Evolutionary conservation across 1,139 yeast species (phyloP).

Genomic region (Dujonia santamariae): DNA sequence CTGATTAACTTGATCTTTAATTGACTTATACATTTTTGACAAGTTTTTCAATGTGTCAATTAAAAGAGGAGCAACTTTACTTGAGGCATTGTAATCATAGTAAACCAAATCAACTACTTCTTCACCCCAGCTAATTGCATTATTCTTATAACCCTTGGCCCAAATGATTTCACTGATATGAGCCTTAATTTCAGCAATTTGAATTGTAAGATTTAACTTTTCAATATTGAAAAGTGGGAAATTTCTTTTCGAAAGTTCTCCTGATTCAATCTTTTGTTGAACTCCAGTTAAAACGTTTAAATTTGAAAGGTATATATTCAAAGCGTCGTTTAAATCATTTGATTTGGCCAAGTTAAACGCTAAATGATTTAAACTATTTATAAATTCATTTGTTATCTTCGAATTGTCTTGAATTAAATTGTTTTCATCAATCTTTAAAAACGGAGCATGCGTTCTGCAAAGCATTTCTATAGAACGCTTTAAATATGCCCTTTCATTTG

Average conservation of each 20-base stretch:
- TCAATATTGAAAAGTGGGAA: conserved; percentile 40
- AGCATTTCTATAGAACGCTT: conserved; percentile 43
- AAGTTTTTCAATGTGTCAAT: conserved; percentile 30
- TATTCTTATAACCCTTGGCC: conserved; percentile 49
- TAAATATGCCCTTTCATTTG: conserved; percentile 29
- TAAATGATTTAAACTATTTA: conserved; percentile 31
- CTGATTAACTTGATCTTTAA: conserved; percentile 22
- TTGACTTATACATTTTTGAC: conserved; percentile 27
- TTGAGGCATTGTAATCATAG: conserved; percentile 26
- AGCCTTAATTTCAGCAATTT: conserved; percentile 43
- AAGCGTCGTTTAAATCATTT: conserved; percentile 20
- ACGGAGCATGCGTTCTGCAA: conserved; percentile 23
- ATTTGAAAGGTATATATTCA: conserved; percentile 39
- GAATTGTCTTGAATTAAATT: conserved; percentile 26
- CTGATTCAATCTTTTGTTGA: conserved; percentile 17
- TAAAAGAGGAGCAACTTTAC: conserved; percentile 30
- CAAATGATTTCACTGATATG: conserved; percentile 67
- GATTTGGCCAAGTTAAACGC: conserved; percentile 31
- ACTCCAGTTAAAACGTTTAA: conserved; percentile 26
- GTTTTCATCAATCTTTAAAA: conserved; percentile 24
- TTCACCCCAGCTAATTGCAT: conserved; percentile 65
- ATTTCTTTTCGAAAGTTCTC: conserved; percentile 21
- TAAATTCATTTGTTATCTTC: conserved; percentile 37
- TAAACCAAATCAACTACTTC: conserved; percentile 43
- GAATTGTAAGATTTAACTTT: conserved; percentile 25